phyloP scores from a whole-genome alignment of 148 eudicot genomes.

The Rheum nobile region DNA sequence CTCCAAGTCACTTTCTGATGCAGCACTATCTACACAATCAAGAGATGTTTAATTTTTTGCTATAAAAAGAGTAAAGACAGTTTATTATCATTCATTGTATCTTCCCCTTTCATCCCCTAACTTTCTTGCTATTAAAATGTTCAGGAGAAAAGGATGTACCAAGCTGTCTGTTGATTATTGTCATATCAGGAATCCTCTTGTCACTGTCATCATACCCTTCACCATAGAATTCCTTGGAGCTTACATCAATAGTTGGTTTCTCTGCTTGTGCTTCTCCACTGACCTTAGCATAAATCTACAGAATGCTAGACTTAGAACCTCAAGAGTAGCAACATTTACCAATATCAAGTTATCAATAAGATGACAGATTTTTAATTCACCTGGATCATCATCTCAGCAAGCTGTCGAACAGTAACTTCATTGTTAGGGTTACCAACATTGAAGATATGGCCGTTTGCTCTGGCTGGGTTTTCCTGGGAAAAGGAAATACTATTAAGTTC shows the following conservation, averaged over 20 bases:
- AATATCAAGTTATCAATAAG: neutral
- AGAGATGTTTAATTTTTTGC: too few relatives aligned
- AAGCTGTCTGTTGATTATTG: conserved; percentile 90
- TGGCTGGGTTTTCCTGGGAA: conserved; percentile 79
- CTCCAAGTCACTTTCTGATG: too few relatives aligned
- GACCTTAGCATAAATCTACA: conserved; percentile 81
- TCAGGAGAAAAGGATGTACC: conserved; percentile 31
- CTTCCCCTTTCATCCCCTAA: neutral
- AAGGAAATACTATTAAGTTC: neutral
- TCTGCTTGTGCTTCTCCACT: conserved; percentile 68
- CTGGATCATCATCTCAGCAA: conserved; percentile 99
- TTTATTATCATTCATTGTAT: too few relatives aligned
- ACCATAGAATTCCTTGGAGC: conserved; percentile 92
- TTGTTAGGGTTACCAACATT: conserved; percentile 97
- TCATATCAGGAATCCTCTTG: conserved; percentile 98
- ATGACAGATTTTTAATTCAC: conserved; percentile 19
- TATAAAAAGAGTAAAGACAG: too few relatives aligned
- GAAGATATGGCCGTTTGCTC: conserved; percentile 96
- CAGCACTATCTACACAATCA: too few relatives aligned
- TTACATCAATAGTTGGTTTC: conserved; percentile 70
- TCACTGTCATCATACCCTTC: conserved; percentile 98
- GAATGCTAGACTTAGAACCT: conserved; percentile 7
- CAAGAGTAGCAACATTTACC: neutral
- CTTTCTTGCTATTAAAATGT: neutral
- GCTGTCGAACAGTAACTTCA: conserved; percentile 97